These are phyloP conservation scores for Pichia kluyveri DNA, from an alignment of 805 yeast species.

Conservation along the genomic window DNA sequence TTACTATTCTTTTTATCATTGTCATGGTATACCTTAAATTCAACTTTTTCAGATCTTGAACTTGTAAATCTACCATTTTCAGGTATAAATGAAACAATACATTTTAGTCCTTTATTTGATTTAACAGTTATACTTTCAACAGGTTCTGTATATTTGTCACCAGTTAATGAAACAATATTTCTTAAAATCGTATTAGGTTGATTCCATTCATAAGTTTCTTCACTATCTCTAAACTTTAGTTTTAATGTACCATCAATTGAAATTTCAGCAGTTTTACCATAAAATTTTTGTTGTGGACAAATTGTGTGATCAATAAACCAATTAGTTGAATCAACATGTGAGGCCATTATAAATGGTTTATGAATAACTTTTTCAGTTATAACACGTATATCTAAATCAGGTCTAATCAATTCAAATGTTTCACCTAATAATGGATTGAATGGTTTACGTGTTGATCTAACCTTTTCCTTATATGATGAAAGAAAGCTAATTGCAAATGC, in stretches of 20 bases:
- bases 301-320: constrained; percentile 66
- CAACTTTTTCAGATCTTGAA: constrained; percentile 66
- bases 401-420: constrained; percentile 82
- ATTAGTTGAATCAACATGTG: constrained; percentile 57
- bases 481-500: constrained; percentile 73
- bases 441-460: constrained; percentile 77
- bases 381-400: constrained; percentile 66
- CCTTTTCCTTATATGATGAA: constrained; percentile 63
- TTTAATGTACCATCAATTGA: constrained; percentile 62
- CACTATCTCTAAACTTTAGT: constrained; percentile 42
- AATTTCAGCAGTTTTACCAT: constrained; percentile 91
- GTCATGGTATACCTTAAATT: constrained; percentile 31
- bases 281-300: constrained; percentile 76
- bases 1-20: constrained; percentile 25
- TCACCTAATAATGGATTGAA: constrained; percentile 93
- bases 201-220: constrained; percentile 71
- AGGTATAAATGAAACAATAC: constrained; percentile 61
- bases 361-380: constrained; percentile 83
- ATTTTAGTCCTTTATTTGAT: constrained; percentile 59
- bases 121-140: constrained; percentile 54
- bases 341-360: constrained; percentile 70
- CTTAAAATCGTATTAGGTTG: constrained; percentile 79
- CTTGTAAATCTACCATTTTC: constrained; percentile 81
- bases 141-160: constrained; percentile 92
- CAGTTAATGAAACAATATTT: constrained; percentile 67